phyloP scores from a whole-genome alignment of 1,284 basidiomycete species.

The Pseudozyma sp. region DNA sequence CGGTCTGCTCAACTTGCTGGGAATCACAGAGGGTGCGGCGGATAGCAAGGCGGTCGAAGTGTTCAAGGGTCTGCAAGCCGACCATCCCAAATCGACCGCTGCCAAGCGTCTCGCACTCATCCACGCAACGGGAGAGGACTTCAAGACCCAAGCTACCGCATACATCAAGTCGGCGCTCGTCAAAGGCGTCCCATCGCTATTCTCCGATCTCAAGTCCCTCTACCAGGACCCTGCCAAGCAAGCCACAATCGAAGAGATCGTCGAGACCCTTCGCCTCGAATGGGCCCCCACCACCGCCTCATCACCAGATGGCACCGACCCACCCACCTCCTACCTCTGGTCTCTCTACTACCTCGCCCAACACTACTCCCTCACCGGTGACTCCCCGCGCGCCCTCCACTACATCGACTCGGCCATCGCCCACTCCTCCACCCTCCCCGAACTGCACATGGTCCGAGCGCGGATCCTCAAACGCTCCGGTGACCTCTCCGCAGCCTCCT shows the following conservation, averaged over 20 bases:
- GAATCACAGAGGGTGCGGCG: conserved; percentile 72
- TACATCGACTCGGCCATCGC: conserved; percentile 77
- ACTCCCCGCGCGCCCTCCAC: conserved; percentile 74
- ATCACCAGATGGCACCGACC: conserved; percentile 68
- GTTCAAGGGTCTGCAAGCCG: conserved; percentile 42
- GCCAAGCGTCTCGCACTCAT: conserved; percentile 58
- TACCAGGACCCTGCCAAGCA: conserved; percentile 79
- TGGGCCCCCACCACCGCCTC: conserved; percentile 46
- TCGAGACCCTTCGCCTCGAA: conserved; percentile 63
- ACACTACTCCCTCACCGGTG: conserved; percentile 77
- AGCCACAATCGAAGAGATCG: conserved; percentile 78
- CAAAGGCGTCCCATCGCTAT: conserved; percentile 92
- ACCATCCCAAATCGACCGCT: conserved; percentile 56
- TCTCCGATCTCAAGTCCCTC: conserved; percentile 89
- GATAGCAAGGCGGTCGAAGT: conserved; percentile 32
- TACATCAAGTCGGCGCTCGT: conserved; percentile 81
- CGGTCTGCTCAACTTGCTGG: conserved; percentile 78
- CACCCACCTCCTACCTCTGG: conserved; percentile 92
- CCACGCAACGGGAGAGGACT: conserved; percentile 71
- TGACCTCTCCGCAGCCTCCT: conserved; percentile 80
- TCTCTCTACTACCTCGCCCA: conserved; percentile 93
- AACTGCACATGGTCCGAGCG: conserved; percentile 85
- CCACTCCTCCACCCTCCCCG: conserved; percentile 94
- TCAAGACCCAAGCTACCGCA: conserved; percentile 76
- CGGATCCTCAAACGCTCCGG: conserved; percentile 88